Evolutionary conservation across 768 basidiomycete species (phyloP).

Genomic region (Russula emetica): DNA sequence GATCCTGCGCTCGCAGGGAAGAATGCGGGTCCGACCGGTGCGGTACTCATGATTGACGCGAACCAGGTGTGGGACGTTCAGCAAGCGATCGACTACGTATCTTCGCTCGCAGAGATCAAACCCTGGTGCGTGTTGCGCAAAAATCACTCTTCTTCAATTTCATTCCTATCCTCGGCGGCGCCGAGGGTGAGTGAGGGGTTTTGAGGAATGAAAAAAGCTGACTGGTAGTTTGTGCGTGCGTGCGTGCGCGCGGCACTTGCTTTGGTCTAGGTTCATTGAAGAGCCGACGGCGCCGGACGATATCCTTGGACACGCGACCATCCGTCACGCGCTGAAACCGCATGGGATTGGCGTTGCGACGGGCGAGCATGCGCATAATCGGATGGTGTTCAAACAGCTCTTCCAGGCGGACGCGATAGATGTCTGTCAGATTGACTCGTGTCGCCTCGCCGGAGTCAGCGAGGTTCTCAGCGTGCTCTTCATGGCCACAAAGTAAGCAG

Average conservation of each 20-base stretch:
- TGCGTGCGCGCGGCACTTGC: not conserved
- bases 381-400: constrained; percentile 94
- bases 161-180: constrained; percentile 39
- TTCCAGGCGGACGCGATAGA: constrained; percentile 90
- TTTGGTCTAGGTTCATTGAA: constrained; percentile 71
- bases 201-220: not conserved
- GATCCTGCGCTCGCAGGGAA: constrained; percentile 69
- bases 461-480: constrained; percentile 87
- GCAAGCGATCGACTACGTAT: constrained; percentile 89
- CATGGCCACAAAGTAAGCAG: constrained; percentile 75
- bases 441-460: constrained; percentile 88
- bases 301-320: constrained; percentile 76
- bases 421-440: constrained; percentile 93
- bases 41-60: constrained; percentile 95
- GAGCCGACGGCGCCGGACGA: constrained; percentile 93
- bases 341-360: constrained; percentile 88
- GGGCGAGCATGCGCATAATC: constrained; percentile 92
- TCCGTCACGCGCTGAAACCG: constrained; percentile 72
- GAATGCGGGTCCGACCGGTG: constrained; percentile 91
- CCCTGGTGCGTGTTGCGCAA: constrained; percentile 61
- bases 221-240: constrained; percentile 34
- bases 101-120: constrained; percentile 68
- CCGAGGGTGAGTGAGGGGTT: not conserved
- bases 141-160: not conserved
- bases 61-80: constrained; percentile 97